Conservation (phyloP, 2,329 filamentous ascomycete species). For the Alternaria triticina region DNA sequence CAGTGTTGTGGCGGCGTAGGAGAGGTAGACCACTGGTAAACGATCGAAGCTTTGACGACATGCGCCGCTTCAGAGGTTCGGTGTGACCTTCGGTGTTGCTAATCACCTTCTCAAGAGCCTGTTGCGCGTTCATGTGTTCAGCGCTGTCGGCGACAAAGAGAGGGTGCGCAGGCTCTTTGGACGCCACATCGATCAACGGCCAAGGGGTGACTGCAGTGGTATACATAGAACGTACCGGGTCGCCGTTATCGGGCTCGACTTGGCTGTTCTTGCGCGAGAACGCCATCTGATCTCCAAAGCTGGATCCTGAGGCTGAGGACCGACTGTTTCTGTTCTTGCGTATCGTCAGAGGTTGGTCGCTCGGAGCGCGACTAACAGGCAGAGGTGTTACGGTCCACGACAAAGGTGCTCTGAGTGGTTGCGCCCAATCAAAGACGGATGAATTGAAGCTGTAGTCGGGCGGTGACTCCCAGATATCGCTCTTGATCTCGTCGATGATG, state of each 20-base stretch:
- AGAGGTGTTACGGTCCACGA: slow-evolving; percentile 35
- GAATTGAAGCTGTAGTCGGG: slow-evolving; percentile 15
- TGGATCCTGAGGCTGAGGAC: slow-evolving; percentile 38
- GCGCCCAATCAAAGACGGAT: slow-evolving; percentile 20
- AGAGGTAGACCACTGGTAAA: slow-evolving; percentile 28
- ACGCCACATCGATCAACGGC: slow-evolving; percentile 18
- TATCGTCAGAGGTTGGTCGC: slow-evolving; percentile 38
- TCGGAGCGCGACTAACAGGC: slow-evolving; percentile 38
- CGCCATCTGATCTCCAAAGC: slow-evolving; percentile 19
- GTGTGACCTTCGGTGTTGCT: not conserved
- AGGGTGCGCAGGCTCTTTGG: not conserved
- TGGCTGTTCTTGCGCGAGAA: slow-evolving; percentile 21
- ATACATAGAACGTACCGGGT: slow-evolving; percentile 7
- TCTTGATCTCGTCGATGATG: slow-evolving; percentile 44
- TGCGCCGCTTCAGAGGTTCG: slow-evolving; percentile 17
- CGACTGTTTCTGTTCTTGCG: slow-evolving; percentile 42
- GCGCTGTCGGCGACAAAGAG: not conserved
- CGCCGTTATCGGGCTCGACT: slow-evolving; percentile 7
- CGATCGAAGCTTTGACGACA: slow-evolving; percentile 24
- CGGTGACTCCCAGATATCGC: slow-evolving; percentile 34
- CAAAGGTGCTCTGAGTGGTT: slow-evolving; percentile 24
- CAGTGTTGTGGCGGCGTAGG: slow-evolving; percentile 27
- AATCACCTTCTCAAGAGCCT: slow-evolving; percentile 12
- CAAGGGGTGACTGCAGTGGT: slow-evolving; percentile 8
- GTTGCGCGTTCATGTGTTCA: slow-evolving; percentile 14